Evolutionary conservation across 2,329 filamentous ascomycete genomes (phyloP).

Genomic region (Meredithiella fracta): DNA sequence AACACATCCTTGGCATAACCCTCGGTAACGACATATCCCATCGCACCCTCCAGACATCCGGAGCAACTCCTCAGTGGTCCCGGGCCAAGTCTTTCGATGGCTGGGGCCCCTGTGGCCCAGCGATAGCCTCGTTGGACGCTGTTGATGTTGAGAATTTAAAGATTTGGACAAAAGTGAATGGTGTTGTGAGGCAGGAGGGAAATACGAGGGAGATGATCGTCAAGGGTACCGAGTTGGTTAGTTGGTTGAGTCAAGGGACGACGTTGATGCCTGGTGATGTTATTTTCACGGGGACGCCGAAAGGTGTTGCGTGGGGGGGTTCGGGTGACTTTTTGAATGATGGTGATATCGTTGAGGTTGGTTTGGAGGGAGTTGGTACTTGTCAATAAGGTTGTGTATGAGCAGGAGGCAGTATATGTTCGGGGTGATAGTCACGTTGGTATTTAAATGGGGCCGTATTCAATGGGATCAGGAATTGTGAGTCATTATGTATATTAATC

Average conservation of each 20-base stretch:
- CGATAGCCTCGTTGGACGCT: conserved; percentile 42
- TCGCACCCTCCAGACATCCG: conserved; percentile 57
- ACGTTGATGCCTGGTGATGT: conserved; percentile 47
- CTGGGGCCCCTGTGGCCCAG: conserved; percentile 59
- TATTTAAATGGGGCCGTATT: no score
- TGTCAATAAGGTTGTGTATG: conserved; percentile 31
- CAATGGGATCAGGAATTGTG: background rate
- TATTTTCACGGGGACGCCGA: conserved; percentile 53
- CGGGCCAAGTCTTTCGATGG: conserved; percentile 60
- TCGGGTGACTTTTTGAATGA: conserved; percentile 53
- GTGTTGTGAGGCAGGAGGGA: conserved; percentile 37
- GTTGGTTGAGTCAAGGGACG: conserved; percentile 43
- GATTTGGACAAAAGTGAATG: conserved; percentile 45
- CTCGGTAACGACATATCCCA: conserved; percentile 69
- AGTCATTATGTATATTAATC: background rate
- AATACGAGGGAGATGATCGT: conserved; percentile 45
- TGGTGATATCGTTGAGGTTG: conserved; percentile 53
- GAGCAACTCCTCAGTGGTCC: conserved; percentile 52
- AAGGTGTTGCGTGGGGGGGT: conserved; percentile 54
- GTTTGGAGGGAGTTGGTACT: conserved; percentile 47
- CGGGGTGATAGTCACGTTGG: no score
- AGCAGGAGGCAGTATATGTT: conserved; percentile 18
- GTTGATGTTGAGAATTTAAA: conserved; percentile 41
- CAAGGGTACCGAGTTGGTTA: conserved; percentile 39
- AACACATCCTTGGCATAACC: conserved; percentile 58